Evolutionary conservation across 768 basidiomycete genomes (phyloP), one percentile per base, ranked within the genome.

Genomic region (Xanthoconium stramineum): DNA sequence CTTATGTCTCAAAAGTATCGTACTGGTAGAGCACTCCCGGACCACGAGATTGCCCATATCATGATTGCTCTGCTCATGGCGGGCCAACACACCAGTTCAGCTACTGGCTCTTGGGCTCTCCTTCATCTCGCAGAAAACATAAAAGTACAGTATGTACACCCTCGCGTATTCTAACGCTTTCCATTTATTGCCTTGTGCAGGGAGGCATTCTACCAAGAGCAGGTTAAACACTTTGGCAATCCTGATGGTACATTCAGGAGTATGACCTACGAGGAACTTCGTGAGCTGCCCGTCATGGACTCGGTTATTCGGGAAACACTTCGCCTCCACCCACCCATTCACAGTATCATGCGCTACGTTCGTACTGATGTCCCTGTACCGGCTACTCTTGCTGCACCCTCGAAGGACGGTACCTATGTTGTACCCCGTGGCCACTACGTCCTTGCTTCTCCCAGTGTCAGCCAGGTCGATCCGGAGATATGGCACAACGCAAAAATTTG

Each of bases 11-110:
- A 94, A 68, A 81, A 77, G 49, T 98, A 99, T 75, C 89, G 90
- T 60, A 80, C 83, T 62, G 97, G 97, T 53, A 78, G 80, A 44
- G 68, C 78, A 3, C 79, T 98, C 39, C 81, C 79, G 58, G 94
- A 99, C 67, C 86, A 89, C 62, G 93, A 98, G 72, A 89, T 98
- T 57, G 94, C 97, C 0, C 97, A 98, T 69, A 95, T 99, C 68
- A 86, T 99, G 88, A 99, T 98, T 66, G 97, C 97, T 15, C 83
- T 99, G 45, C 85, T 99, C 60, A 98, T 99, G 97, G 97, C 97
- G 43, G 97, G 97, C 38, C 97, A 99, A 75, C 97, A 99, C 74
- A 99, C 97, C 0, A 92, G 90, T 64, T 97, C 97, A 14, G 88
- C 97, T 3, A 88, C 92, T 20, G 86, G 86, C 33, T 88, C 94